Evolutionary conservation across 805 yeast genomes (phyloP), one percentile per base, ranked within the genome.

Genomic region (Lipomyces yamadae): DNA sequence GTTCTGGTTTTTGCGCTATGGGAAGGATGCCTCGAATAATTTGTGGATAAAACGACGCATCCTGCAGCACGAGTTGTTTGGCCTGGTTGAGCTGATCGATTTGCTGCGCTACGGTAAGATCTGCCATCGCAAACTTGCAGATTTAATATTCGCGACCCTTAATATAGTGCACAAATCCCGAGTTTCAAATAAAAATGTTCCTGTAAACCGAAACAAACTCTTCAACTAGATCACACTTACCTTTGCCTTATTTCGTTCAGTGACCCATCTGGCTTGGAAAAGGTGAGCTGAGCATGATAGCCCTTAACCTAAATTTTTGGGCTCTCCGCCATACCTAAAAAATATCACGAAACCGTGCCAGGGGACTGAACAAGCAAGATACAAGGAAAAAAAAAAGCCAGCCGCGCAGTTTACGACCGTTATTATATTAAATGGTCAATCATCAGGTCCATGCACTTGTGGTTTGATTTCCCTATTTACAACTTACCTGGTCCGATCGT

Each of bases 21-120:
- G 79, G 76, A 45, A 77, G 73, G n/a, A 80, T 76, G 11, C 79
- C 76, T 45, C 74, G 73, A 6, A 80, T 75, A 32, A 80, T 68
- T 50, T 73, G 75, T 0, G 81, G 79, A 52, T 76, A 79, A 65
- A 74, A 78, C 56, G 73, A 66, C 10, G 80, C 79, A 62, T 80
- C 78, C 30, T 70, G 68, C 30, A 67, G 71, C 2, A 77, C 80
- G 61, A 79, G 74, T 64, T 69, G 68, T 42, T 74, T 72, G n/a
- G 81, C 82, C 34, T 76, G 75, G 56, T 78, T 75, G 54, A 79
- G 74, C 71, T 78, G 79, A 52, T 73, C 75, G 29, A 79, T 63
- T 66, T 75, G 78, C 53, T 72, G 74, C 54, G 69, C 74, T 18
- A 64, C 67, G 35, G 66, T 54, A 48, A 65, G 68, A 52, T 65